Evolutionary conservation across 2,329 filamentous ascomycete species (phyloP).

Genomic region (Aurifilum marmelostoma): DNA sequence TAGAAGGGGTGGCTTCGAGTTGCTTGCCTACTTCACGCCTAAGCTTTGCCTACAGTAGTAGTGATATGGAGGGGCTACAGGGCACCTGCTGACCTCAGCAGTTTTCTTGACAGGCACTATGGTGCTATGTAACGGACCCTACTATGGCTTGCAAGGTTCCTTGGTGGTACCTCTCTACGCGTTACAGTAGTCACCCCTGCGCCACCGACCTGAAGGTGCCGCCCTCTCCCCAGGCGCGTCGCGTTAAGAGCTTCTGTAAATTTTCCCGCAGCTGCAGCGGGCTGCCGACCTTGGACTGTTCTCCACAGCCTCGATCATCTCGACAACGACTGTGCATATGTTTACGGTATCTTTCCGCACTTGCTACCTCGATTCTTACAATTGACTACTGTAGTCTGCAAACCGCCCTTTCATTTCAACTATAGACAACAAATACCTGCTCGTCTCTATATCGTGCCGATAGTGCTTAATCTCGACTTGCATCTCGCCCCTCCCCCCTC

Average conservation of each 20-base stretch:
- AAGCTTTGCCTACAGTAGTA: not conserved
- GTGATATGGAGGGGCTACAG: not conserved
- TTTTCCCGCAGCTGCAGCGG: not conserved
- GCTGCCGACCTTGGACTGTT: not conserved
- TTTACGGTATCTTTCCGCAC: not conserved
- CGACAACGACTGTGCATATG: not conserved
- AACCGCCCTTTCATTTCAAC: not conserved
- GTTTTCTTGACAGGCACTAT: too few species aligned
- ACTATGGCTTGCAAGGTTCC: not conserved
- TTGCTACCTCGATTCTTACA: not conserved
- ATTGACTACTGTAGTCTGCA: not conserved
- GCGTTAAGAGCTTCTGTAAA: constrained; percentile 1
- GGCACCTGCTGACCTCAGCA: constrained; percentile 1
- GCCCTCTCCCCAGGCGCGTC: not conserved
- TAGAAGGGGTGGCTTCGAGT: not conserved
- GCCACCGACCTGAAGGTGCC: not conserved
- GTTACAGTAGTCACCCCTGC: not conserved
- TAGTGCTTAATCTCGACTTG: not conserved
- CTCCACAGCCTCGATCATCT: not conserved
- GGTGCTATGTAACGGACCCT: not conserved
- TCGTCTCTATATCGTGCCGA: not conserved
- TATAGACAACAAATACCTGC: not conserved
- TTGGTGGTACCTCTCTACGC: not conserved
- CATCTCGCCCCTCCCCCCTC: not conserved
- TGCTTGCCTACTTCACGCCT: not conserved